These are phyloP conservation scores for Phaseolus coccineus DNA, from an alignment of 331 rosid genomes.

Conservation along the genomic window DNA sequence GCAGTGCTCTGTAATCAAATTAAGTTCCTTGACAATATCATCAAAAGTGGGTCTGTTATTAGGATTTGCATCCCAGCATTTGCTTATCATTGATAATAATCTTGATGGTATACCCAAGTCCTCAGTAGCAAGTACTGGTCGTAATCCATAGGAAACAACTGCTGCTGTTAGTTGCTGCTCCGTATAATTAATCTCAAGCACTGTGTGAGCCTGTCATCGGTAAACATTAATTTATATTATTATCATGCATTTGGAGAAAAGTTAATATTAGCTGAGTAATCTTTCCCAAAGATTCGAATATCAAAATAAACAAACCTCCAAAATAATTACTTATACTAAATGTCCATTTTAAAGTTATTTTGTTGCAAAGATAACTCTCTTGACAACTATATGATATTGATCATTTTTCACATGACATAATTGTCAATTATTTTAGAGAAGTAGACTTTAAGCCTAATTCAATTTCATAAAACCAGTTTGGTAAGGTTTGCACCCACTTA, in stretches of 20 bases:
- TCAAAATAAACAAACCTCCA: constrained; percentile 38
- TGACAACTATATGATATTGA: constrained; percentile 7
- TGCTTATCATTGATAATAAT: constrained; percentile 67
- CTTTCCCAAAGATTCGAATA: constrained; percentile 41
- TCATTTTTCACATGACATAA: not conserved
- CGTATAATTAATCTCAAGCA: constrained; percentile 92
- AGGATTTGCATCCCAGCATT: constrained; percentile 84
- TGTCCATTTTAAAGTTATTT: constrained; percentile 23
- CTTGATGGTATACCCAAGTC: constrained; percentile 71
- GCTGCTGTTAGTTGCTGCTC: constrained; percentile 94
- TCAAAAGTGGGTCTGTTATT: constrained; percentile 74
- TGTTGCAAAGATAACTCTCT: not conserved
- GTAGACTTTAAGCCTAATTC: no score
- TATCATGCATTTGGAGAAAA: constrained; percentile 6
- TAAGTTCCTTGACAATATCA: constrained; percentile 72
- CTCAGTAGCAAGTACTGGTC: constrained; percentile 75
- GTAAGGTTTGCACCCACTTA: no score
- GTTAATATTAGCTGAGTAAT: constrained; percentile 10
- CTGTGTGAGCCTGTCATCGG: constrained; percentile 88
- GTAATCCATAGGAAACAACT: constrained; percentile 79
- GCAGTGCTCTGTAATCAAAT: constrained; percentile 57
- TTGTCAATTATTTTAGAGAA: not conserved
- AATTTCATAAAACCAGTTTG: no score
- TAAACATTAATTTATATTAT: constrained; percentile 33
- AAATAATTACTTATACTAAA: not conserved